Percentiles rank a stretch among this genome's conserved stretches.
phyloP scores from a whole-genome alignment of 805 yeast genomes.

The Pichia insulana region DNA sequence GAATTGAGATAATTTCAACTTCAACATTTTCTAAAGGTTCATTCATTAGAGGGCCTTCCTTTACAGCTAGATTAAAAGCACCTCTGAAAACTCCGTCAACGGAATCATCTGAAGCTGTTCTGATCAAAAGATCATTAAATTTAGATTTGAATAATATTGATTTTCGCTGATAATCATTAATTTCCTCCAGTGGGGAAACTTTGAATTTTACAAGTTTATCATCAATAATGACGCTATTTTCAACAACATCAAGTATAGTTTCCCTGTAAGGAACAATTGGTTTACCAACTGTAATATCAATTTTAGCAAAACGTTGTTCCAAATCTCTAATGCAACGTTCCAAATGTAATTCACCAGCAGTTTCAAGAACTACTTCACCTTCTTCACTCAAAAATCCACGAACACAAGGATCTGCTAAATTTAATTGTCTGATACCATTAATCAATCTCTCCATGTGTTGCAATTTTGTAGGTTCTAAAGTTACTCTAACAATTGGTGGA shows the following conservation, averaged over 20 bases:
- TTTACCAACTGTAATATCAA: slow-evolving; percentile 76
- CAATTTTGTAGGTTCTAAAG: slow-evolving; percentile 91
- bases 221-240: not conserved
- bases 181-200: slow-evolving; percentile 7
- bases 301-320: slow-evolving; percentile 83
- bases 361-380: slow-evolving; percentile 89
- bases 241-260: slow-evolving; percentile 43
- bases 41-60: slow-evolving; percentile 80
- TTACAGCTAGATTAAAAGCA: slow-evolving; percentile 77
- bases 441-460: slow-evolving; percentile 67
- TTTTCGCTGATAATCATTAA: slow-evolving; percentile 14
- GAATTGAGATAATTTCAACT: slow-evolving; percentile 38
- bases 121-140: slow-evolving; percentile 67
- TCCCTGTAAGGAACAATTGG: slow-evolving; percentile 95
- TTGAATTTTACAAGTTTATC: slow-evolving; percentile 26
- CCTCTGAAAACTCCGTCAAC: slow-evolving; percentile 26
- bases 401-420: slow-evolving; percentile 92
- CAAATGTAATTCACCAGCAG: slow-evolving; percentile 94
- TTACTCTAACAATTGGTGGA: slow-evolving; percentile 92
- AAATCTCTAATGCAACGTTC: slow-evolving; percentile 92
- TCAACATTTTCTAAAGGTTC: slow-evolving; percentile 84
- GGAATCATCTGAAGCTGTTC: slow-evolving; percentile 16
- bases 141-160: slow-evolving; percentile 24
- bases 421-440: slow-evolving; percentile 66
- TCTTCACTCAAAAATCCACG: slow-evolving; percentile 77